A percentile compares a stretch with the other conserved stretches of the same genome.
These are phyloP conservation scores for Tieghemostelium lacteum DNA, from an alignment of 78 protist species.

Conservation along the genomic window DNA sequence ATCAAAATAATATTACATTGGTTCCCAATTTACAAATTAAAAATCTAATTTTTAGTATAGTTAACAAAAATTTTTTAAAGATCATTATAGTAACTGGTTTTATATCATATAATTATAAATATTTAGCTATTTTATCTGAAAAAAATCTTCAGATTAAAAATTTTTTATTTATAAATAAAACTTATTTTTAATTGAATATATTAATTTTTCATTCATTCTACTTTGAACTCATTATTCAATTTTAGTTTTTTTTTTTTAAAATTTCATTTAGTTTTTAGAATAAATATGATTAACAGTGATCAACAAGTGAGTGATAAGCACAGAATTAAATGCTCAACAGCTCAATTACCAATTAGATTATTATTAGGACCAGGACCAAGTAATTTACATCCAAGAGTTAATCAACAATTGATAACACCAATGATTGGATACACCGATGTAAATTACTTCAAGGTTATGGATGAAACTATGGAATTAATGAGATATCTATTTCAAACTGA, in stretches of 20 bases:
- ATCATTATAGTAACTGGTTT: neutral
- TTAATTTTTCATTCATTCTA: no score
- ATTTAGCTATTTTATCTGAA: neutral
- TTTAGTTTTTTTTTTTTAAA: no score
- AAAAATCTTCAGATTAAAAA: no score
- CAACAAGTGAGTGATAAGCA: constrained; percentile 28
- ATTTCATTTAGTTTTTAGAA: neutral
- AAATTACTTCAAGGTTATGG: constrained; percentile 70
- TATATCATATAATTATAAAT: neutral
- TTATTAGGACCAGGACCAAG: constrained; percentile 87
- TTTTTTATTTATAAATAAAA: no score
- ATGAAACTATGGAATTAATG: constrained; percentile 78
- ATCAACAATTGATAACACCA: constrained; percentile 24
- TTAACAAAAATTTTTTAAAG: neutral
- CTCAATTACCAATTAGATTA: constrained; percentile 56
- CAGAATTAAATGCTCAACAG: neutral
- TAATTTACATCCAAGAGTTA: constrained; percentile 81
- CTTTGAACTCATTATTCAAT: no score
- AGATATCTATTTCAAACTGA: constrained; percentile 82
- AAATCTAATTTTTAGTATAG: no score
- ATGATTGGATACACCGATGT: constrained; percentile 80
- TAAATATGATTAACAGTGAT: neutral
- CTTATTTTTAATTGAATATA: no score
- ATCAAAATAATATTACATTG: no score
- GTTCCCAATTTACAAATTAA: no score